A percentile compares a stretch with the other conserved stretches of the same genome.
These are phyloP conservation scores for Fusarium sp. DNA, from an alignment of 2,329 filamentous ascomycete genomes.

Conservation along the genomic window DNA sequence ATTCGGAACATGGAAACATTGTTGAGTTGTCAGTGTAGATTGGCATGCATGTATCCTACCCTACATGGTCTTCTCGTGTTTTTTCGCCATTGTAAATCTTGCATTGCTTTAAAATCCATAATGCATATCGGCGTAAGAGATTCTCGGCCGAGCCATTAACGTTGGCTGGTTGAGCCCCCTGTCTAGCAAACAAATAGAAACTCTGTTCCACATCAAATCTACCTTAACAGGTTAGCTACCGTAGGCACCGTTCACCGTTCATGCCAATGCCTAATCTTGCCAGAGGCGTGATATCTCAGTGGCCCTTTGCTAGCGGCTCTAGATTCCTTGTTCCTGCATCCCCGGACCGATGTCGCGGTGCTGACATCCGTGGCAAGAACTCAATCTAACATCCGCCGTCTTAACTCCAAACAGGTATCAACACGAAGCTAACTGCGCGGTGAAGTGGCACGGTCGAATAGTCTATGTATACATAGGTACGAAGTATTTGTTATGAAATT, in stretches of 20 bases:
- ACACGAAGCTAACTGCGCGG: neutral
- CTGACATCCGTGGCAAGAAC: constrained; percentile 8
- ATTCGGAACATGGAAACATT: neutral
- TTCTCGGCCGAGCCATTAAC: constrained; percentile 23
- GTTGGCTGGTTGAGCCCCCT: neutral
- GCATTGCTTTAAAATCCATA: neutral
- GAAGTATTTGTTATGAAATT: neutral
- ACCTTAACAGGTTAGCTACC: constrained; percentile 20
- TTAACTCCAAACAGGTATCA: constrained; percentile 18
- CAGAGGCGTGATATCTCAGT: constrained; percentile 1
- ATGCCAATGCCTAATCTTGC: constrained; percentile 17
- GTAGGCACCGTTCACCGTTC: constrained; percentile 10
- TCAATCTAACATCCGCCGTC: constrained; percentile 9
- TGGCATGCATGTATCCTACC: neutral
- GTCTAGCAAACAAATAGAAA: constrained; percentile 11
- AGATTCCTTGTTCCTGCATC: constrained; percentile 44
- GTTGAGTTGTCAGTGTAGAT: neutral
- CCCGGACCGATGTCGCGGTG: constrained; percentile 15
- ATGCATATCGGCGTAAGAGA: neutral
- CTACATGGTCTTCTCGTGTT: neutral
- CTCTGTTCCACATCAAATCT: constrained; percentile 5
- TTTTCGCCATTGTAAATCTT: neutral
- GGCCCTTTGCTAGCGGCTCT: constrained; percentile 18
- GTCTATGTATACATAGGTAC: neutral
- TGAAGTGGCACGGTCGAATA: constrained; percentile 4